Conservation (phyloP, 495 filamentous ascomycete species). For the Barbatosphaeria neglecta region DNA sequence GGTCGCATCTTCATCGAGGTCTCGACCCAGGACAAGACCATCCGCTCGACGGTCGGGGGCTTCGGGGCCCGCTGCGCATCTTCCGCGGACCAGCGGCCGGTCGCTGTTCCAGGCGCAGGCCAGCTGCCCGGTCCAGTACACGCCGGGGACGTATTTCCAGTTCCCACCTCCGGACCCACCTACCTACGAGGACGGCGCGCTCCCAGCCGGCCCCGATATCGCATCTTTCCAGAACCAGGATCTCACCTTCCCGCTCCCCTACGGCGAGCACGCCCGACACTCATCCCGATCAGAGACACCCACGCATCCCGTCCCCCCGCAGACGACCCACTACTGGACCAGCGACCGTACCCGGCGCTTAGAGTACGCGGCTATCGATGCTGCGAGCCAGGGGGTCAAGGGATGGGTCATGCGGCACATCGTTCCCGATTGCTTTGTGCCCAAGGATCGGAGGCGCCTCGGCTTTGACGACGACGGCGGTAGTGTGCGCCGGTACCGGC, state of each 20-base stretch:
- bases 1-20: constrained; percentile 14
- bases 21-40: constrained; percentile 21
- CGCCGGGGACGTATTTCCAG: constrained; percentile 29
- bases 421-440: constrained; percentile 43
- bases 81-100: constrained; percentile 11
- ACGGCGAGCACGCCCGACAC: constrained; percentile 3
- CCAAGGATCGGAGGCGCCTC: constrained; percentile 27
- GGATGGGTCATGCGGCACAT: constrained; percentile 42
- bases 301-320: constrained; percentile 28
- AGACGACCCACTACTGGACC: constrained; percentile 47
- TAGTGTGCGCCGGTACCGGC: constrained; percentile 42
- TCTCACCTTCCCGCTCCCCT: constrained; percentile 1
- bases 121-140: constrained; percentile 6
- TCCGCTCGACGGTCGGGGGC: constrained; percentile 18
- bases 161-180: constrained; percentile 31
- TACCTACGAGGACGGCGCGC: constrained; percentile 6
- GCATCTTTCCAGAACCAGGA: constrained; percentile 1
- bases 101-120: constrained; percentile 13
- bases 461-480: constrained; percentile 41
- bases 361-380: constrained; percentile 48
- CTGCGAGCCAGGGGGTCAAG: constrained; percentile 37
- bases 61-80: constrained; percentile 17
- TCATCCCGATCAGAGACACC: constrained; percentile 8
- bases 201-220: neutral
- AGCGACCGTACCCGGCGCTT: constrained; percentile 40